Evolutionary conservation across 805 yeast species (phyloP).

Genomic region (Candida multigemmis): DNA sequence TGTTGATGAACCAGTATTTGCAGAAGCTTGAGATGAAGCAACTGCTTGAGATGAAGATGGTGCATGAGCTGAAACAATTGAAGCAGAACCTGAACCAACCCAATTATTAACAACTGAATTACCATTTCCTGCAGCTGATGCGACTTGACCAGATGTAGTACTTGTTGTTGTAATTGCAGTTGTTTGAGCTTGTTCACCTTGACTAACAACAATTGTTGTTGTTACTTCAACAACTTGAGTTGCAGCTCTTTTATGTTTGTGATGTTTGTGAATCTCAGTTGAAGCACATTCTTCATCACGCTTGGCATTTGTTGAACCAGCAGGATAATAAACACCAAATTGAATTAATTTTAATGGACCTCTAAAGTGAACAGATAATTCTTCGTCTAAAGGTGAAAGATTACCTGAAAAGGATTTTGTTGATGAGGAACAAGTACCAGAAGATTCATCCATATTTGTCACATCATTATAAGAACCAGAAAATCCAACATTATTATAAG

Average conservation of each 20-base stretch:
- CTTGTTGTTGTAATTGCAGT: conserved; percentile 13
- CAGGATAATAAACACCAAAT: conserved; percentile 84
- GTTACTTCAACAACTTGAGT: conserved; percentile 66
- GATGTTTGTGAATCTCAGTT: conserved; percentile 36
- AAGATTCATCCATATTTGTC: conserved; percentile 60
- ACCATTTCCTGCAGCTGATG: conserved; percentile 55
- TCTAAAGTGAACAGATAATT: conserved; percentile 81
- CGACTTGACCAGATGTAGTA: conserved; percentile 12
- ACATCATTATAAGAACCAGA: conserved; percentile 80
- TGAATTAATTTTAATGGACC: conserved; percentile 76
- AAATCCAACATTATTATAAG: conserved; percentile 68
- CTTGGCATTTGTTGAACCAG: conserved; percentile 20
- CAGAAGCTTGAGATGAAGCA: conserved; percentile 12
- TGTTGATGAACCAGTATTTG: conserved; percentile 21
- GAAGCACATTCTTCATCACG: conserved; percentile 36
- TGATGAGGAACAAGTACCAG: conserved; percentile 64
- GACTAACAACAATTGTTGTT: conserved; percentile 65
- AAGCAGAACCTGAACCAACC: conserved; percentile 15
- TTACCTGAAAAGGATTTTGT: conserved; percentile 56
- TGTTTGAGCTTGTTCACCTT: conserved; percentile 34
- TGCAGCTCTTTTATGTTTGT: conserved; percentile 51
- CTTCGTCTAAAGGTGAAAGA: conserved; percentile 77
- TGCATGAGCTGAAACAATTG: conserved; percentile 14
- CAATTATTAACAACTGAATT: conserved; percentile 70
- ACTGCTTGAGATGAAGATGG: conserved; percentile 12